Base-by-base conservation (phyloP, 2,329 filamentous ascomycete genomes). In the Conoideocrella luteorostrata region DNA sequence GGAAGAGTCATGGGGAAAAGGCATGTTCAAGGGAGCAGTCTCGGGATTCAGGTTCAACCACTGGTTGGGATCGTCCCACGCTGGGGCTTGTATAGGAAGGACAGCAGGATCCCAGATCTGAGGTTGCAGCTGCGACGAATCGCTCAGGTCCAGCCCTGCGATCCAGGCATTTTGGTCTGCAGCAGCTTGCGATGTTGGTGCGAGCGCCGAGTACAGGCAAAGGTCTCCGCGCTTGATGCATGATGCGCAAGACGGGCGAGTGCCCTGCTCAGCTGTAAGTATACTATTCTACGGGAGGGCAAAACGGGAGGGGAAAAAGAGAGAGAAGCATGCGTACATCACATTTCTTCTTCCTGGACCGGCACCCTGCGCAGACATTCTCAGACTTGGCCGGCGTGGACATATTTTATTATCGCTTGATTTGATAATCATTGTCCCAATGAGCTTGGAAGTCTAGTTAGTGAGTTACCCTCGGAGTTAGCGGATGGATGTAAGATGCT, bases 341-440 rank as follows among this genome's bases (percentile, higher is more conserved):
- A 39, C 55, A 57, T 39, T 50, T 56, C 43, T 55, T 56, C 41
- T 58, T 58, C 15, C 55, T 46, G 7, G 52, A 50, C 7, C 55
- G 52, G 43, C 55, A 58, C 7, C 45, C 53, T 2, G 45, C 47
- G 24, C 55, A 58, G 13, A 58, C 55, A 29, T 56, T 50, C 17
- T 47, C 51, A 10, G 55, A 48, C 22, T 52, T 58, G 15, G 55
- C 51, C 5, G 51, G 41, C 21, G 48, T 47, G 18, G 54, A 51
- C 53, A 55, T 56, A n/a, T n/a, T n/a, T n/a, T n/a, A n/a, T n/a
- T n/a, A n/a, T n/a, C n/a, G n/a, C n/a, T n/a, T n/a, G n/a, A n/a
- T n/a, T n/a, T n/a, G n/a, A n/a, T n/a, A n/a, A n/a, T n/a, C n/a
- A n/a, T n/a, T n/a, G n/a, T n/a, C n/a, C n/a, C n/a, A n/a, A n/a